Evolutionary conservation across 2,329 filamentous ascomycete genomes (phyloP).

Genomic region (Hymenoscyphus fructigenus): DNA sequence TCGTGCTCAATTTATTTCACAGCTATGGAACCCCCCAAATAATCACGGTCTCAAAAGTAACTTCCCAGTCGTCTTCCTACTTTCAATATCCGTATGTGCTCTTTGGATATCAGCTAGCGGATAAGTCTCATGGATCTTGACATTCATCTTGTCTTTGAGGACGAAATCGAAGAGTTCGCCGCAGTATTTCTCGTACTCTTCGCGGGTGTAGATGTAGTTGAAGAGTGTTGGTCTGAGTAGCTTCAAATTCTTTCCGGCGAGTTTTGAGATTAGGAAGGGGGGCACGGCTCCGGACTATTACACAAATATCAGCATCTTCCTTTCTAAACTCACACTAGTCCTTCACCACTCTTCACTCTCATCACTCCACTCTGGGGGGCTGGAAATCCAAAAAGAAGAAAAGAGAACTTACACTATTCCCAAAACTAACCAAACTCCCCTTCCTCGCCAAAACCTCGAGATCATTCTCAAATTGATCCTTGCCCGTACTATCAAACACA

Average conservation of each 20-base stretch:
- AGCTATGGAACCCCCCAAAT: background rate
- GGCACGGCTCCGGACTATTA: slow-evolving; percentile 52
- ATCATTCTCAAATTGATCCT: slow-evolving; percentile 78
- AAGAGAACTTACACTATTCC: slow-evolving; percentile 65
- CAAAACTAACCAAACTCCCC: slow-evolving; percentile 75
- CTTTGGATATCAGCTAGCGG: slow-evolving; percentile 68
- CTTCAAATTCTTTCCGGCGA: slow-evolving; percentile 74
- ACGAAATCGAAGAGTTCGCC: slow-evolving; percentile 74
- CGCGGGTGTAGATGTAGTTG: slow-evolving; percentile 66
- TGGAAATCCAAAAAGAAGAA: background rate
- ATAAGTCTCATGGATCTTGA: slow-evolving; percentile 76
- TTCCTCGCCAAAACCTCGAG: slow-evolving; percentile 74
- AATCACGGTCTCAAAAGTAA: slow-evolving; percentile 65
- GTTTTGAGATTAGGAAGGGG: slow-evolving; percentile 56
- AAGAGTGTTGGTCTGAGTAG: slow-evolving; percentile 72
- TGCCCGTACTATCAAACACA: slow-evolving; percentile 86
- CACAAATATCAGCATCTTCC: background rate
- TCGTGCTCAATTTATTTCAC: background rate
- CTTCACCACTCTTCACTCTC: background rate
- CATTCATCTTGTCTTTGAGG: slow-evolving; percentile 64
- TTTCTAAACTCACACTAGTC: no score
- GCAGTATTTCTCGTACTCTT: slow-evolving; percentile 70
- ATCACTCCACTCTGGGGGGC: no score
- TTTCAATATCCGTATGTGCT: slow-evolving; percentile 77
- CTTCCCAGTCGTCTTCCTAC: slow-evolving; percentile 82